Percentiles rank a stretch among this genome's conserved stretches.
These are phyloP conservation scores for Aspergillus sergii DNA, from an alignment of 2,329 filamentous ascomycete species.

Conservation along the genomic window DNA sequence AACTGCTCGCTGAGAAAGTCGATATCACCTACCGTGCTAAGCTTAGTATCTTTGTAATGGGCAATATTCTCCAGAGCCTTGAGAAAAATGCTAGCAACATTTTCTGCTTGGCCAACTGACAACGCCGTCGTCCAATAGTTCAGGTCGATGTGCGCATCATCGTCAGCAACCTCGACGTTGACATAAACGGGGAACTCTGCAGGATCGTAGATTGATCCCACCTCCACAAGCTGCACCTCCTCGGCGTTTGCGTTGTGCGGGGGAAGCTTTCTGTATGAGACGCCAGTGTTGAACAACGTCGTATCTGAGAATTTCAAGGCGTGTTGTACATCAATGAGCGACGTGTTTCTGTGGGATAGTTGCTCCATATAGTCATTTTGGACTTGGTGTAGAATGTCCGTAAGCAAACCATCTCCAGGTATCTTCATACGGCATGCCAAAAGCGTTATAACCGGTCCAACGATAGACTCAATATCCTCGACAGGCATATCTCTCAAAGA, in stretches of 20 bases:
- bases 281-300: slow-evolving; percentile 51
- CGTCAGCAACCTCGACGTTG: slow-evolving; percentile 52
- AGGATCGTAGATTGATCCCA: slow-evolving; percentile 48
- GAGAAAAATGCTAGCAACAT: slow-evolving; percentile 42
- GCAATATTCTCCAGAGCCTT: slow-evolving; percentile 43
- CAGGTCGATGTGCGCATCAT: slow-evolving; percentile 38
- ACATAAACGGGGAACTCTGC: slow-evolving; percentile 53
- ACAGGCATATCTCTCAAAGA: slow-evolving; percentile 46
- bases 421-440: slow-evolving; percentile 48
- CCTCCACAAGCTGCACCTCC: slow-evolving; percentile 42
- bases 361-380: slow-evolving; percentile 52
- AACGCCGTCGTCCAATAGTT: slow-evolving; percentile 47
- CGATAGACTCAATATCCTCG: slow-evolving; percentile 42
- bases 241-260: slow-evolving; percentile 26
- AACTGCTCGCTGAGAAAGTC: slow-evolving; percentile 35
- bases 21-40: slow-evolving; percentile 35
- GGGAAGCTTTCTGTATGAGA: slow-evolving; percentile 51
- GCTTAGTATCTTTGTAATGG: slow-evolving; percentile 33
- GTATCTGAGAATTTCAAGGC: slow-evolving; percentile 40
- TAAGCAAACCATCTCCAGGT: slow-evolving; percentile 32
- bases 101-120: slow-evolving; percentile 41
- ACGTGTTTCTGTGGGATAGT: slow-evolving; percentile 47
- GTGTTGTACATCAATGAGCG: slow-evolving; percentile 52
- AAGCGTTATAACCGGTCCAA: slow-evolving; percentile 53
- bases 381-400: slow-evolving; percentile 43